Conservation (phyloP, 176 grass and related monocot genomes). For the Bolboschoenus planiculmis region DNA sequence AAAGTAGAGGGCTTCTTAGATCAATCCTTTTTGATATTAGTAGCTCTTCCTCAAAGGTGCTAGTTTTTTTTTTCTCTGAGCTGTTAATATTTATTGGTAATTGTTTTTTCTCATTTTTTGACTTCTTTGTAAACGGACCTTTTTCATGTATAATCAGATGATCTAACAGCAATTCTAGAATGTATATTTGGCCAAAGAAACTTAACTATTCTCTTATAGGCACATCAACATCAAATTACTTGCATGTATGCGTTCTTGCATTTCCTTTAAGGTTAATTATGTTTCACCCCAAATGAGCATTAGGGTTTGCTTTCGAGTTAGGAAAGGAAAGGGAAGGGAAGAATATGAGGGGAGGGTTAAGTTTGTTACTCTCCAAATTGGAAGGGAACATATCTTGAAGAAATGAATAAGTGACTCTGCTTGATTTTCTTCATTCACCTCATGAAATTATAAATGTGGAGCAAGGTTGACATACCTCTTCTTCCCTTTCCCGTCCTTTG, state of each 20-base stretch:
- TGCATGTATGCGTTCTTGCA: not conserved
- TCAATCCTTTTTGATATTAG: slow-evolving; percentile 72
- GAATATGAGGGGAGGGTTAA: not conserved
- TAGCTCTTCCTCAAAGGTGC: slow-evolving; percentile 78
- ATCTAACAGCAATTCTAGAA: not conserved
- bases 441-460: slow-evolving; percentile 12
- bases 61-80: slow-evolving; percentile 8
- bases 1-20: slow-evolving; percentile 83
- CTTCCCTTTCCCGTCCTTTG: slow-evolving; percentile 18
- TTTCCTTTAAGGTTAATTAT: not conserved
- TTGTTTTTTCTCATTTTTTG: not conserved
- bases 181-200: not conserved
- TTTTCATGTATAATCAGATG: not conserved
- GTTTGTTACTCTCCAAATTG: not conserved
- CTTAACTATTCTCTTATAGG: not conserved
- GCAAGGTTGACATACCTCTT: not conserved
- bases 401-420: not conserved
- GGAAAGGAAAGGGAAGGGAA: not conserved
- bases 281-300: not conserved
- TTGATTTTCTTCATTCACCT: not conserved
- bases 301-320: not conserved
- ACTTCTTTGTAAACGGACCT: not conserved
- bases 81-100: not conserved
- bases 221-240: not conserved
- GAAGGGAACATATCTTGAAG: not conserved